Evolutionary conservation across 208 protist genomes (phyloP), one percentile per base, ranked within the genome.

Genomic region (Novymonas esmeraldas): DNA sequence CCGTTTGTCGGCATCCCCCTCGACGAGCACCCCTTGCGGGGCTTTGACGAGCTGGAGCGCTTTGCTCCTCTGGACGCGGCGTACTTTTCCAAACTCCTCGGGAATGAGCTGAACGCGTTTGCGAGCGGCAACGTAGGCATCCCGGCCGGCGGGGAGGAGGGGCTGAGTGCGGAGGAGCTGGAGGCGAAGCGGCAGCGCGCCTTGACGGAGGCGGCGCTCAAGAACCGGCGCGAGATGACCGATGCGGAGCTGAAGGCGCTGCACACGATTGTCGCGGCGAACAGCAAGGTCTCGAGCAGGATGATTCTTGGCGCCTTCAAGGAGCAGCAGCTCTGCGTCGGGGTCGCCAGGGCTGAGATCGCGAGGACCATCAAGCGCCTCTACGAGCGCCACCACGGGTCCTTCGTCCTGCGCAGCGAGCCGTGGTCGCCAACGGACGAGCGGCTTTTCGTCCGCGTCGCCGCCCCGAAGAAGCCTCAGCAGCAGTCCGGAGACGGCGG

Each of bases 361-460:
- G 58, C 57, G 38, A 76, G 90, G 11, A 89, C 85, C 6, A 70
- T 95, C 58, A 87, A 82, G 44, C 85, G 90, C 13, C 90, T 83
- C 64, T 95, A 93, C 70, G 87, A 94, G 34, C 65, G 79, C 5
- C 78, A 76, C 16, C 87, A 89, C 48, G 76, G 81, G 14, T 80
- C 72, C 18, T 63, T 93, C 14, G 62, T 92, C 13, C 80, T 73
- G 13, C 84, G 90, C 14, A 61, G 48, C 22, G 71, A 70, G 52
- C 87, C 90, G 33, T 93, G 87, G 87, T 49, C 70, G 1, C 66
- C 78, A 20, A 88, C 81, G 24, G 90, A 95, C 72, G 85, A 87
- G 28, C 75, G 90, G 6, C 76, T 95, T 7, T 95, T 92, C 29
- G 61, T 63, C 48, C 48, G 39, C 13, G 46, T 39, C 22, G 3